phyloP scores from a whole-genome alignment of 2,329 filamentous ascomycete species.

The Monilinia laxa region DNA sequence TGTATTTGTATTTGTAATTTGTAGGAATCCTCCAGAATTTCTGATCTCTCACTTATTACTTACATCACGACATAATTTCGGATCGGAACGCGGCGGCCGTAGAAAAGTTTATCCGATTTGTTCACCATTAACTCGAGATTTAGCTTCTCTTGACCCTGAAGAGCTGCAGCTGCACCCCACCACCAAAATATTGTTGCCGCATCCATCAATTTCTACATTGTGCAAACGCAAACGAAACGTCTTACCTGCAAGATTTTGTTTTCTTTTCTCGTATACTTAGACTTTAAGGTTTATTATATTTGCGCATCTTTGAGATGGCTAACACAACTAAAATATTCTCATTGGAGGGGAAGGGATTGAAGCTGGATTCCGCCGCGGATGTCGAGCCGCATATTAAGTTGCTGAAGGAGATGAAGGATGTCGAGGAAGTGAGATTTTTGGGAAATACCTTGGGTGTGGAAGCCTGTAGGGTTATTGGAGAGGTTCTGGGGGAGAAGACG shows the following conservation, averaged over 20 bases:
- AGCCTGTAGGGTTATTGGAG: conserved; percentile 80
- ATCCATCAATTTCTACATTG: conserved; percentile 19
- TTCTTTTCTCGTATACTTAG: conserved; percentile 13
- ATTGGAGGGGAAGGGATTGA: conserved; percentile 86
- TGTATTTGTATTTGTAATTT: conserved; percentile 30
- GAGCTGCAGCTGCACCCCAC: conserved; percentile 24
- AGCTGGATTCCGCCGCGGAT: conserved; percentile 85
- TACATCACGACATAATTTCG: conserved; percentile 11
- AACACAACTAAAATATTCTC: conserved; percentile 70
- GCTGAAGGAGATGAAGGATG: conserved; percentile 67
- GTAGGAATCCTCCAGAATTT: conserved; percentile 18
- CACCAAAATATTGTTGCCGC: conserved; percentile 24
- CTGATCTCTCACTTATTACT: neutral
- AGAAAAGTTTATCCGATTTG: conserved; percentile 10
- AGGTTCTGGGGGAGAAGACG: conserved; percentile 82
- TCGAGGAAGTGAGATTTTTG: conserved; percentile 82
- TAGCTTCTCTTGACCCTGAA: conserved; percentile 28
- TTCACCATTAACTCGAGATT: conserved; percentile 2
- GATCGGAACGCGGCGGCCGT: neutral
- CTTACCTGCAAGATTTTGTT: conserved; percentile 19
- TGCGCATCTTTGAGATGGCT: conserved; percentile 45
- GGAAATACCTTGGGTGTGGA: conserved; percentile 92
- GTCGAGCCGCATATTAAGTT: conserved; percentile 79
- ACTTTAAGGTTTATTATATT: conserved; percentile 39
- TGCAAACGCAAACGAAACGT: conserved; percentile 5